Base-by-base conservation (phyloP, 2,329 filamentous ascomycete species). In the Cladophialophora bantiana region DNA sequence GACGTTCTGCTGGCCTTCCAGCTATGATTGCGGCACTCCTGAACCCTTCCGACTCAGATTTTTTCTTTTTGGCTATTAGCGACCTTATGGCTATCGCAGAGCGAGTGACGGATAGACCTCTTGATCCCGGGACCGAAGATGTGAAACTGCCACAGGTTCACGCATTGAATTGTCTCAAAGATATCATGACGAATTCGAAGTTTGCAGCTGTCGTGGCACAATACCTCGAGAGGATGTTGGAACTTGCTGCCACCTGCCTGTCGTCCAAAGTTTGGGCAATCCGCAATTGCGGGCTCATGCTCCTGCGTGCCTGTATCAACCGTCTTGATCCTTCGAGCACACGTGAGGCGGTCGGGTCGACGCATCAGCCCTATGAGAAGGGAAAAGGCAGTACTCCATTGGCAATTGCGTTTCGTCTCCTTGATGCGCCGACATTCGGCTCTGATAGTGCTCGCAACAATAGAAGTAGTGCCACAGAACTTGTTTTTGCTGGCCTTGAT, bases 111-210 rank as follows among this genome's bases (percentile, higher is more conserved):
- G 32, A 55, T 35, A 3, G 36, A 20, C 69, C 74, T n/a, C 67
- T 67, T 36, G 66, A 72, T 20, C 70, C 73, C 15, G 74, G 77
- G 12, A n/a, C 3, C 38, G 69, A 82, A 67, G 82, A 85, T 57
- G 79, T 84, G 35, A 83, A 90, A 48, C 80, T 98, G 4, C 90
- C 93, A 0, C 94, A 99, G 78, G 95, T 99, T 0, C 95, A 99
- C 77, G 93, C 95, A 0, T 86, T 97, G 75, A 99, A 99, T 76
- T 97, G 92, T 68, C 82, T 99, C 65, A 95, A 95, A 75, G 93
- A 96, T 70, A 89, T 97, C 1, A 95, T 97, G 78, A 94, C 92
- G 65, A 93, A 90, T 71, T 92, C 93, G 0, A 87, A 88, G 58
- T 83, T 98, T 13, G 85, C 91, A 34, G 87, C 88, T 63, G 85